A percentile compares a stretch with the other conserved stretches of the same genome.
phyloP scores from a whole-genome alignment of 2,329 filamentous ascomycete genomes.

The Byssochlamys sp. region DNA sequence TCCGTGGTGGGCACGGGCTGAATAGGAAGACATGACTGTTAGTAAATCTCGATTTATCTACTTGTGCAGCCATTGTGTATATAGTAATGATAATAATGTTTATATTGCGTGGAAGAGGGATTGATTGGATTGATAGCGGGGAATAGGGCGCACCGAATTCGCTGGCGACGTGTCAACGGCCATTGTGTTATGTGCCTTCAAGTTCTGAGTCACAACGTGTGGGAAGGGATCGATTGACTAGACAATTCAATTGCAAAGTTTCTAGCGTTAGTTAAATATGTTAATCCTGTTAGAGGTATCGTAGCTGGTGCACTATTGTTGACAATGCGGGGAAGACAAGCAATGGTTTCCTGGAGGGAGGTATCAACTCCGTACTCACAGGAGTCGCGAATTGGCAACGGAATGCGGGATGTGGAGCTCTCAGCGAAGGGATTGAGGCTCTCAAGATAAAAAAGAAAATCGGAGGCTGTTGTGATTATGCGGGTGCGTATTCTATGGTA shows the following conservation, averaged over 20 bases:
- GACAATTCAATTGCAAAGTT: not conserved
- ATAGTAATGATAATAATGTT: no score
- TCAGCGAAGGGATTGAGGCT: not conserved
- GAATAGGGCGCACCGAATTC: constrained; percentile 5
- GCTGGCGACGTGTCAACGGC: constrained; percentile 7
- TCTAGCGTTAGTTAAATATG: not conserved
- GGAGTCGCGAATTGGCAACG: not conserved
- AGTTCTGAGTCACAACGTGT: not conserved
- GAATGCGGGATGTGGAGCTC: not conserved
- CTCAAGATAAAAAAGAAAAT: not conserved
- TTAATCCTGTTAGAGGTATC: not conserved
- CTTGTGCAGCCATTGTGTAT: no score
- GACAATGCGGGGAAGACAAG: not conserved
- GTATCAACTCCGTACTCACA: not conserved
- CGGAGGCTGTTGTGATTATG: not conserved
- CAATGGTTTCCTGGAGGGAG: not conserved
- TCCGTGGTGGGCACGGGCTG: constrained; percentile 68
- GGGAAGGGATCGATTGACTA: not conserved
- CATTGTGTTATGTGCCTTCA: constrained; percentile 2
- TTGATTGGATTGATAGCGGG: not conserved
- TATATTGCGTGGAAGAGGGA: not conserved
- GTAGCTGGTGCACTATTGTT: not conserved
- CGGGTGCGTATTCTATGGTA: no score
- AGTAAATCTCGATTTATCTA: not conserved
- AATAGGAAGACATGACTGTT: not conserved